These are phyloP conservation scores for Kwoniella sp. DNA, from an alignment of 768 basidiomycete genomes.

Conservation along the genomic window DNA sequence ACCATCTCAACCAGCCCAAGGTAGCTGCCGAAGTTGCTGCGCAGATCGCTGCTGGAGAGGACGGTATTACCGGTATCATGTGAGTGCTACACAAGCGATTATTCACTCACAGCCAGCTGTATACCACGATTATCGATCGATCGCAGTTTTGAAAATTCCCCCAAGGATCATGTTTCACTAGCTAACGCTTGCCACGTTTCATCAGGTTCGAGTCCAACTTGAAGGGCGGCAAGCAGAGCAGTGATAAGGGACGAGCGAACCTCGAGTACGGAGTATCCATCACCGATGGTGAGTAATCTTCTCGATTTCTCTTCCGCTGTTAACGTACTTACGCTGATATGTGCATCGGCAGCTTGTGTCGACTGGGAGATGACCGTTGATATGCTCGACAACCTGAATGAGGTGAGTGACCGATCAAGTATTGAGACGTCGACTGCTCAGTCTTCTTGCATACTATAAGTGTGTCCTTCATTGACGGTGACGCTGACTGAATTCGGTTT, in stretches of 20 bases:
- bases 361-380: conserved; percentile 74
- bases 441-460: background rate
- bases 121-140: background rate
- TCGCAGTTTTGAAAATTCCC: too few species aligned
- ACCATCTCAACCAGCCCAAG: conserved; percentile 81
- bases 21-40: conserved; percentile 88
- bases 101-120: background rate
- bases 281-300: conserved; percentile 44
- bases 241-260: conserved; percentile 42
- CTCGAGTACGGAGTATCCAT: conserved; percentile 58
- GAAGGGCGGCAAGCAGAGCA: conserved; percentile 55
- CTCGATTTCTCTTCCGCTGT: background rate
- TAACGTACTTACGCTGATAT: background rate
- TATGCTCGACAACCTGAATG: conserved; percentile 51
- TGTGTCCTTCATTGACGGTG: background rate
- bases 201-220: conserved; percentile 95
- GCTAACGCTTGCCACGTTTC: too few species aligned
- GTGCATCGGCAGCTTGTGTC: conserved; percentile 78
- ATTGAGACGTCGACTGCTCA: too few species aligned
- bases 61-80: conserved; percentile 40
- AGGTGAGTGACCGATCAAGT: conserved; percentile 22
- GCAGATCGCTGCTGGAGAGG: conserved; percentile 49
- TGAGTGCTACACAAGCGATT: conserved; percentile 26
- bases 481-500: conserved; percentile 2
- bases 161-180: too few species aligned